phyloP scores from a whole-genome alignment of 345 rosid species.

The Populus ilicifolia region DNA sequence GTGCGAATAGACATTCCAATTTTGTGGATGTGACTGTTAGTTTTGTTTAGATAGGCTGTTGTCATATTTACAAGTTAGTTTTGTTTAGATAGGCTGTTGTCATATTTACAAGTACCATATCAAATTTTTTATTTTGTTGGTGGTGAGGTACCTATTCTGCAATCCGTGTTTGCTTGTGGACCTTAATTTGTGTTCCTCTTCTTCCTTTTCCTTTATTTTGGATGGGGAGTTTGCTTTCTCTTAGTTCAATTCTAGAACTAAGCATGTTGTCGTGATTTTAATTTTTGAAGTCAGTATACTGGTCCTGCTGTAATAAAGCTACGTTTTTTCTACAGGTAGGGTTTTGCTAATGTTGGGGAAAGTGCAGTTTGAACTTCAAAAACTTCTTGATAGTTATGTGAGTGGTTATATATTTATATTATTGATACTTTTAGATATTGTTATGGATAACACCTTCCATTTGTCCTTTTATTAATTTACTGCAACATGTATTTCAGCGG shows the following conservation, averaged over 20 bases:
- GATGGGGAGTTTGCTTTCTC: neutral
- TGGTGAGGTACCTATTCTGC: neutral
- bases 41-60: neutral
- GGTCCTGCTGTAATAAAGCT: neutral
- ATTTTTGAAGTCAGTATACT: neutral
- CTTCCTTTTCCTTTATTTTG: neutral
- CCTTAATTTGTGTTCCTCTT: neutral
- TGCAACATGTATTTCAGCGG: conserved; percentile 51
- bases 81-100: neutral
- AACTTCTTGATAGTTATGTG: conserved; percentile 85
- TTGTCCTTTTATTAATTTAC: conserved; percentile 10
- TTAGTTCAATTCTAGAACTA: neutral
- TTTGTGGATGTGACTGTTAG: neutral
- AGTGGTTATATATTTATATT: conserved; percentile 30
- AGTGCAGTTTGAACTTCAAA: conserved; percentile 82
- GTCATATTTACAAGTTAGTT: neutral
- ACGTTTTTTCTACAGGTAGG: conserved; percentile 49
- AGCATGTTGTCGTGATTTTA: neutral
- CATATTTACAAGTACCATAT: neutral
- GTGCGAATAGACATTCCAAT: neutral
- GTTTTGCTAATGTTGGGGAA: conserved; percentile 70
- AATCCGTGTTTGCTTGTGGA: neutral
- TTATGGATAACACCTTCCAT: neutral
- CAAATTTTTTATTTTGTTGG: neutral
- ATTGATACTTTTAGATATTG: neutral